Percentiles rank a stretch among this genome's conserved stretches.
phyloP scores from a whole-genome alignment of 352 stramenopile genomes.

The Phytophthora sp. region DNA sequence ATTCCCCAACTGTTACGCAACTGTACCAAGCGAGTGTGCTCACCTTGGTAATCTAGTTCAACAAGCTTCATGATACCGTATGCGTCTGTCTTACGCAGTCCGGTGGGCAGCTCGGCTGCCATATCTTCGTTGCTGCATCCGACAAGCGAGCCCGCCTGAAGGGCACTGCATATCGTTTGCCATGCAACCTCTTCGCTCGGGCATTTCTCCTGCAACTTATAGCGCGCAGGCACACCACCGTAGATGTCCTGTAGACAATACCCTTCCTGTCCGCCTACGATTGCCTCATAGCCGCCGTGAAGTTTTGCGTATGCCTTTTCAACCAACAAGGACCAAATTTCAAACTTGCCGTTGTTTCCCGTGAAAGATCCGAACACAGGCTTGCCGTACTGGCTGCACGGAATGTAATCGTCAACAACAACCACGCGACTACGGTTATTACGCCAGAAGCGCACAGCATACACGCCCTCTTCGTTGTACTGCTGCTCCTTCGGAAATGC shows the following conservation, averaged over 20 bases:
- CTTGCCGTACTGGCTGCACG: constrained; percentile 84
- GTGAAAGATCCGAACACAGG: constrained; percentile 87
- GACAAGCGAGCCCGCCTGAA: constrained; percentile 71
- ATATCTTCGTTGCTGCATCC: constrained; percentile 78
- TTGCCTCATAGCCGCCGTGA: constrained; percentile 89
- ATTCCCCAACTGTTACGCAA: constrained; percentile 86
- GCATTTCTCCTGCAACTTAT: constrained; percentile 72
- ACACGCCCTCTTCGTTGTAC: constrained; percentile 90
- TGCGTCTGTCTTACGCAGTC: constrained; percentile 68
- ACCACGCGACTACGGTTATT: constrained; percentile 84
- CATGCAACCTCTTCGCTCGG: constrained; percentile 63
- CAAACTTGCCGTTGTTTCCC: constrained; percentile 81
- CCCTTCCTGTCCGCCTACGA: constrained; percentile 87
- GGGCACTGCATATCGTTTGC: constrained; percentile 45
- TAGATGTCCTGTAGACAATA: constrained; percentile 82
- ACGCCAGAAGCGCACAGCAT: constrained; percentile 85
- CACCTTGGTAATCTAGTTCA: constrained; percentile 70
- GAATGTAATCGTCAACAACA: constrained; percentile 86
- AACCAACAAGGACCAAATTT: constrained; percentile 93
- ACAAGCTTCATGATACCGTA: constrained; percentile 82
- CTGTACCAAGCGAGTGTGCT: constrained; percentile 65
- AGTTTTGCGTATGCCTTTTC: constrained; percentile 97
- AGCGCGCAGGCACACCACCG: constrained; percentile 69
- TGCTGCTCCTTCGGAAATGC: constrained; percentile 75
- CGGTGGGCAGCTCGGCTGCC: constrained; percentile 61